Conservation (phyloP, 495 filamentous ascomycete genomes). For the Sordaria brevicollis region DNA sequence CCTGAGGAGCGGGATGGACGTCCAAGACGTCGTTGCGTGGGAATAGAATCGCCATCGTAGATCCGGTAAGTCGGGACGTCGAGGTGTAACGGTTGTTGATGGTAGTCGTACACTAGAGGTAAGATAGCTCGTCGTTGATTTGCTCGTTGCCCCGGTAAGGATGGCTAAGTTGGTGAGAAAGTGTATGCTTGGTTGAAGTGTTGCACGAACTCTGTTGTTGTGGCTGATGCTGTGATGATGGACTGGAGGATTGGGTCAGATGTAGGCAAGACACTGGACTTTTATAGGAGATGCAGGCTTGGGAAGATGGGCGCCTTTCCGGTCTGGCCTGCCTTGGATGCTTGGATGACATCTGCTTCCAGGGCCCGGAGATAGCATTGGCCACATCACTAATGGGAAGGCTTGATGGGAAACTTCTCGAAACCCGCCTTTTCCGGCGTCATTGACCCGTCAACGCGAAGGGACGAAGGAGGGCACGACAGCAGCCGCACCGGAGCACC, state of each 20-base stretch:
- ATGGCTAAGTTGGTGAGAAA: background rate
- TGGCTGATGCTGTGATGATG: background rate
- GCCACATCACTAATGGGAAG: background rate
- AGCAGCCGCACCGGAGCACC: background rate
- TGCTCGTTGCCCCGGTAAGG: background rate
- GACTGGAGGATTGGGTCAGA: background rate
- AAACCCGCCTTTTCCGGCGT: slow-evolving; percentile 1
- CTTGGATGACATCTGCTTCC: background rate
- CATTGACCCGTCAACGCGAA: background rate
- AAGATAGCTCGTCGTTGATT: background rate
- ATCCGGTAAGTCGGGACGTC: background rate
- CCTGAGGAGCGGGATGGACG: slow-evolving; percentile 32
- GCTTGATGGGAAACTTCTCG: slow-evolving; percentile 3
- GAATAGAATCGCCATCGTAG: slow-evolving; percentile 10
- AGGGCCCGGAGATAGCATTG: background rate
- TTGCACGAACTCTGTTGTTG: background rate
- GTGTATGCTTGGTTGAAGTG: background rate
- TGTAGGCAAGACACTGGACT: background rate
- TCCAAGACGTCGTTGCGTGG: slow-evolving; percentile 32
- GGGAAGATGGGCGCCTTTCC: background rate
- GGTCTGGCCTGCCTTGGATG: background rate
- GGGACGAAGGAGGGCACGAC: background rate
- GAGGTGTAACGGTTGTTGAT: background rate
- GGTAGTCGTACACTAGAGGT: background rate
- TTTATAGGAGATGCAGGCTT: background rate